Percentiles rank a stretch among this genome's conserved stretches.
Evolutionary conservation across 441 rosid genomes (phyloP).

Genomic region (Omphalea diandra): DNA sequence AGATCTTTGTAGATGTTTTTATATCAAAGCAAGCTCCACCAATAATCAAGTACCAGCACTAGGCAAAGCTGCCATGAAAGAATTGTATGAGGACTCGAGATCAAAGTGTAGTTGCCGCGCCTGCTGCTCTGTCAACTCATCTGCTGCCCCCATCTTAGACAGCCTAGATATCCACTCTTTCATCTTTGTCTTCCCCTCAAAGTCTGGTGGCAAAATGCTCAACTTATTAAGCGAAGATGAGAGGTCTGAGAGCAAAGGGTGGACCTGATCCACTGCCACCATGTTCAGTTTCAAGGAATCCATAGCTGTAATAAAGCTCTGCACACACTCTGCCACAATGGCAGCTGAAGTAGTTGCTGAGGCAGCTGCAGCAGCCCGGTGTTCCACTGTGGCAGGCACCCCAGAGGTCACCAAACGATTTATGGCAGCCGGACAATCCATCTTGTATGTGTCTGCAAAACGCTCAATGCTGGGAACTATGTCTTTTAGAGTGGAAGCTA

Average conservation of each 20-base stretch:
- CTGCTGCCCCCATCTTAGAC: conserved; percentile 94
- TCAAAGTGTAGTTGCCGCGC: conserved; percentile 92
- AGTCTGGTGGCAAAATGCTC: conserved; percentile 75
- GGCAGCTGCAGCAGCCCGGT: conserved; percentile 60
- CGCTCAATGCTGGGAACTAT: conserved; percentile 83
- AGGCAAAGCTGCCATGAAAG: conserved; percentile 98
- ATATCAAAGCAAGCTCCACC: conserved; percentile 25
- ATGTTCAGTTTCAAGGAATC: conserved; percentile 88
- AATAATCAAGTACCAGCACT: conserved; percentile 70
- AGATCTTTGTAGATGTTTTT: too few species aligned
- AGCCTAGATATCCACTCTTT: conserved; percentile 86
- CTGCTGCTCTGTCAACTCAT: conserved; percentile 96
- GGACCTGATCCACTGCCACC: conserved; percentile 95
- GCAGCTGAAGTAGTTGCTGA: conserved; percentile 71
- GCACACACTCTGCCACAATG: conserved; percentile 89
- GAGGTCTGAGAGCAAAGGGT: conserved; percentile 82
- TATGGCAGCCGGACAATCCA: conserved; percentile 91
- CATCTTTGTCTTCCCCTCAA: conserved; percentile 94
- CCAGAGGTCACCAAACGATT: conserved; percentile 89
- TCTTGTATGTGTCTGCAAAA: conserved; percentile 87
- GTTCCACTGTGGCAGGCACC: conserved; percentile 94
- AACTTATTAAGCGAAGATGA: conserved; percentile 76
- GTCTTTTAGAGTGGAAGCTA: conserved; percentile 75
- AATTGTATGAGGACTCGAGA: conserved; percentile 93
- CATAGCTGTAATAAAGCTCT: conserved; percentile 92